Evolutionary conservation across 176 grass and related monocot species (phyloP), one percentile per base, ranked within the genome.

Genomic region (Oryza nivara): DNA sequence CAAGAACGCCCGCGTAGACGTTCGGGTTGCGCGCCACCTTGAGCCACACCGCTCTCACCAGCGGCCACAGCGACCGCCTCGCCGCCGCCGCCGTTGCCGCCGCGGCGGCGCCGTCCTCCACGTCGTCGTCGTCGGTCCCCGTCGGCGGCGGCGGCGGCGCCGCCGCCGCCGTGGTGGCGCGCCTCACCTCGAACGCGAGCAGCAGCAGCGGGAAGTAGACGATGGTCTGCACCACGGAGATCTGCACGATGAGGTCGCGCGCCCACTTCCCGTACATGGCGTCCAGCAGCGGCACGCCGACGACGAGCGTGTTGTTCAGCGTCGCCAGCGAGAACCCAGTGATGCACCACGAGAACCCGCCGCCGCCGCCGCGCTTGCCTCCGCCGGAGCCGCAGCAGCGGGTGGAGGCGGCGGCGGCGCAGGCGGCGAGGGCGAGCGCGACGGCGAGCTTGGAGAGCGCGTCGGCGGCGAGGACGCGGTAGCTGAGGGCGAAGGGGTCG

Each of bases 231-330:
- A 93, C 83, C 69, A 98, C 87, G 15, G 93, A 90, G 19, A 98
- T 36, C 87, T 98, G 93, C 74, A 98, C 93, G 68, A 98, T 10
- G 65, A 98, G 80, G 74, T 98, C 93, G 69, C 94, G 91, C 63
- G 93, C 96, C 96, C 96, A 98, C 49, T 89, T 75, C 45, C 96
- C 96, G 82, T 98, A 98, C 93, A 98, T 93, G 80, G 89, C 96
- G 65, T 85, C 84, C 54, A 95, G 58, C 68, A 98, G 89, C 77
- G 96, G 93, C 77, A 90, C 93, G 44, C 96, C 95, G 3, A 98
- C 96, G 6, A 98, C 83, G 51, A 98, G 89, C 58, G 93, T 92
- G 91, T 98, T 98, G 84, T 89, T 93, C 48, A 93, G 96, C 28
- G 93, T 41, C 0, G 83, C 87, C 16, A 98, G 96, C 51, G 96